Evolutionary conservation across 495 filamentous ascomycete genomes (phyloP).

Genomic region (Diplogelasinospora grovesii): DNA sequence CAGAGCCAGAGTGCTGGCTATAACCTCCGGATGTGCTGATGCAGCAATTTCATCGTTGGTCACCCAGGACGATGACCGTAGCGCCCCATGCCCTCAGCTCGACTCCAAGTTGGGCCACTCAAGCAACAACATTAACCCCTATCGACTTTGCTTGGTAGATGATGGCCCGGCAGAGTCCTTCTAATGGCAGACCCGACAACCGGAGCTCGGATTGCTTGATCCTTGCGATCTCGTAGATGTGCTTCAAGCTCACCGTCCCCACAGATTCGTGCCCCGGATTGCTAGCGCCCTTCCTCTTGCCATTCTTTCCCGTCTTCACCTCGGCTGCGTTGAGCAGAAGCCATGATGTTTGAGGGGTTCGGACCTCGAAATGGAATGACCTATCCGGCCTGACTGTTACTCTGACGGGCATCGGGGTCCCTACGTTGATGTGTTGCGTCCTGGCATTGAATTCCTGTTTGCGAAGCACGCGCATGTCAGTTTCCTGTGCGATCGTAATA

Average conservation of each 20-base stretch:
- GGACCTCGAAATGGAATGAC: conserved; percentile 86
- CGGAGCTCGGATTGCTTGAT: conserved; percentile 85
- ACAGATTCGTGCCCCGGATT: conserved; percentile 71
- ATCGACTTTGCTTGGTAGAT: conserved; percentile 84
- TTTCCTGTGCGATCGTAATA: conserved; percentile 1
- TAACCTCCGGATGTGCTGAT: too few relatives aligned
- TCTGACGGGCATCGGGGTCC: conserved; percentile 81
- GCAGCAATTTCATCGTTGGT: too few relatives aligned
- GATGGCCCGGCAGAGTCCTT: conserved; percentile 78
- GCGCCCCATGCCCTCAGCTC: conserved; percentile 22
- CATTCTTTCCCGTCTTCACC: conserved; percentile 62
- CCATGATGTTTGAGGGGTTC: conserved; percentile 86
- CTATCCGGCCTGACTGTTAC: conserved; percentile 92
- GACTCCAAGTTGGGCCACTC: too few relatives aligned
- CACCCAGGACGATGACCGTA: too few relatives aligned
- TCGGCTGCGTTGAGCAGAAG: conserved; percentile 80
- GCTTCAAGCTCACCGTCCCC: conserved; percentile 84
- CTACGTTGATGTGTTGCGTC: conserved; percentile 74
- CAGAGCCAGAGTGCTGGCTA: conserved; percentile 3
- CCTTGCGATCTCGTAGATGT: conserved; percentile 95
- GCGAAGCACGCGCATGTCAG: neutral
- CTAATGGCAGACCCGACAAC: conserved; percentile 69
- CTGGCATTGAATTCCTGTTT: conserved; percentile 99
- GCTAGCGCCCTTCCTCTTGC: conserved; percentile 70
- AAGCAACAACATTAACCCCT: conserved; percentile 75